A percentile compares a stretch with the other conserved stretches of the same genome.
Evolutionary conservation across 352 stramenopile genomes (phyloP).

Genomic region (Blastocystis hominis): DNA sequence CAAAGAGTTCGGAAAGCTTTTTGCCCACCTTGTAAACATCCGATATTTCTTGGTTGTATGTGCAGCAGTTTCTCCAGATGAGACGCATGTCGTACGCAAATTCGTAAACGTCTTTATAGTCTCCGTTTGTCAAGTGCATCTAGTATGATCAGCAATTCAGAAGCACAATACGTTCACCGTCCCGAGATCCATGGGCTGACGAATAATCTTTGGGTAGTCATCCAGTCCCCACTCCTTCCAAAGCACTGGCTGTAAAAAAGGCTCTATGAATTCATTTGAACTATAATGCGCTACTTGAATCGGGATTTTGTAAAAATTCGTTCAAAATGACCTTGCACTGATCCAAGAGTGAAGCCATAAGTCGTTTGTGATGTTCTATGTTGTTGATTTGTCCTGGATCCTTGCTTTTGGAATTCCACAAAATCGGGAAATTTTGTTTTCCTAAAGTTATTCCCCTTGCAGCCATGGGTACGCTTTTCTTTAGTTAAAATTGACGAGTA

Average conservation of each 20-base stretch:
- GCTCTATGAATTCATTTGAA: not conserved
- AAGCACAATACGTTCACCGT: slow-evolving; percentile 25
- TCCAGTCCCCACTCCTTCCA: slow-evolving; percentile 60
- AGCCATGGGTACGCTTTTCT: slow-evolving; percentile 34
- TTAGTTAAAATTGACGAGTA: no score
- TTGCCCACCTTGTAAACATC: slow-evolving; percentile 74
- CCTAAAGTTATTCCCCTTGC: not conserved
- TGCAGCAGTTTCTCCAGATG: slow-evolving; percentile 61
- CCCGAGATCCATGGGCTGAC: slow-evolving; percentile 61
- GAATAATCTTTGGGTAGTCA: slow-evolving; percentile 61
- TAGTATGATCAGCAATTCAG: not conserved
- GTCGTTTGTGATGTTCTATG: not conserved
- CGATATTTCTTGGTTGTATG: slow-evolving; percentile 69
- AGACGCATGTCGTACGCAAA: slow-evolving; percentile 60
- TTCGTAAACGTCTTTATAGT: slow-evolving; percentile 59
- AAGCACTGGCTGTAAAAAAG: slow-evolving; percentile 60
- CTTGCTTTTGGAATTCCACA: not conserved
- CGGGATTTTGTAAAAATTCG: not conserved
- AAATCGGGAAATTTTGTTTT: not conserved
- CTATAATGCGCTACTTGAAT: not conserved
- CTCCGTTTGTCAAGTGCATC: slow-evolving; percentile 45
- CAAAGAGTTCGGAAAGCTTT: slow-evolving; percentile 75
- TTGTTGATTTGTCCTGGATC: not conserved
- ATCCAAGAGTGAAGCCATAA: not conserved
- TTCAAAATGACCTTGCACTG: slow-evolving; percentile 18